phyloP scores from a whole-genome alignment of 768 basidiomycete genomes.

The Russula olivacea region DNA sequence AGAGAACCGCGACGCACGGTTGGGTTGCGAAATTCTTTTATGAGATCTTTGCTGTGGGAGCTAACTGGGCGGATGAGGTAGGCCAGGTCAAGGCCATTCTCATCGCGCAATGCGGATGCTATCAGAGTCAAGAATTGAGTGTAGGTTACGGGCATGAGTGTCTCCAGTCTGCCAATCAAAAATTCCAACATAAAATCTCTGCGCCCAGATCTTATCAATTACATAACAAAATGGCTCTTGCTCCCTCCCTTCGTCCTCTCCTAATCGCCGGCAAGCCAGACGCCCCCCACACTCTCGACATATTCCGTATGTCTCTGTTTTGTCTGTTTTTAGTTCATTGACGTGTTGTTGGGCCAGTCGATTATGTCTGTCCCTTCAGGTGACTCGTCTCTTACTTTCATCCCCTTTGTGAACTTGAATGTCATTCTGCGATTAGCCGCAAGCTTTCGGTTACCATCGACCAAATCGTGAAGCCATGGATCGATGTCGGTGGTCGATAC shows the following conservation, averaged over 20 bases:
- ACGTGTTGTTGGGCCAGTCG: conserved; percentile 43
- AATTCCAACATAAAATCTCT: not conserved
- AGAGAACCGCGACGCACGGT: conserved; percentile 34
- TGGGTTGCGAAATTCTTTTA: conserved; percentile 63
- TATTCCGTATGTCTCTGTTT: conserved; percentile 53
- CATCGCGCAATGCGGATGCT: conserved; percentile 51
- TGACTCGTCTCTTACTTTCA: conserved; percentile 24
- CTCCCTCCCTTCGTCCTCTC: conserved; percentile 63
- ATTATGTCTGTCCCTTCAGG: conserved; percentile 86
- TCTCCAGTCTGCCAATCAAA: not conserved
- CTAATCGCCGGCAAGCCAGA: conserved; percentile 52
- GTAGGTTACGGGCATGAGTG: conserved; percentile 39
- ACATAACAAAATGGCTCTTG: conserved; percentile 59
- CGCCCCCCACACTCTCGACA: conserved; percentile 73
- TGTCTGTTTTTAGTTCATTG: not conserved
- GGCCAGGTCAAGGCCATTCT: conserved; percentile 65
- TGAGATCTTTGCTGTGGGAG: conserved; percentile 68
- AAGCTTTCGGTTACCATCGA: conserved; percentile 59
- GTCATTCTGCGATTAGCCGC: conserved; percentile 37
- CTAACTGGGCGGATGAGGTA: conserved; percentile 72
- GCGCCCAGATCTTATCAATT: not conserved
- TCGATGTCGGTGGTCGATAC: conserved; percentile 56
- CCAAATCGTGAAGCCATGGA: conserved; percentile 50
- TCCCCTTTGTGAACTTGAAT: not conserved
- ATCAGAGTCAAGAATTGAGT: conserved; percentile 54